Conservation (phyloP, 2,329 filamentous ascomycete species). For the Colletotrichum sp. region DNA sequence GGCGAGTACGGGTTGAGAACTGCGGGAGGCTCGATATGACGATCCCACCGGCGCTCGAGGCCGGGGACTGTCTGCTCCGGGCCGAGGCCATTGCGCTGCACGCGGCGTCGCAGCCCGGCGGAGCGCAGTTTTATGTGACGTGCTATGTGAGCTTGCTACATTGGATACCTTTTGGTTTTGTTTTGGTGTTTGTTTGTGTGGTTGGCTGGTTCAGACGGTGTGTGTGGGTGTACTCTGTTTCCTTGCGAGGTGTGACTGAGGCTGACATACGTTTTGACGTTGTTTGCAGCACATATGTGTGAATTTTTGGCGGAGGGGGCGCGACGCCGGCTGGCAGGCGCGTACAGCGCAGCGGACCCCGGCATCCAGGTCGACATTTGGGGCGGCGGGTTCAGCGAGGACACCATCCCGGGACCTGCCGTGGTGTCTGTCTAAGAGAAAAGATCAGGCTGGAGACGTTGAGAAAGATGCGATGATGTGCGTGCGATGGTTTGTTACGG, state of each 20-base stretch:
- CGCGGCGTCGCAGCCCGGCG: conserved; percentile 32
- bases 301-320: conserved; percentile 26
- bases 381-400: conserved; percentile 23
- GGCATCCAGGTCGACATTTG: conserved; percentile 53
- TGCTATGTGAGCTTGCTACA: conserved; percentile 24
- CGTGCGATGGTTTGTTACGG: not conserved
- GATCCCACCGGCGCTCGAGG: conserved; percentile 42
- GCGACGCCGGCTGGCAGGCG: conserved; percentile 24
- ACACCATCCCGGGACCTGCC: conserved; percentile 1
- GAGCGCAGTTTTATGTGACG: conserved; percentile 18
- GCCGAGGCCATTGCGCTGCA: conserved; percentile 51
- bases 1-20: conserved; percentile 48
- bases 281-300: conserved; percentile 17
- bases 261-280: not conserved
- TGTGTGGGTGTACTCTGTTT: not conserved
- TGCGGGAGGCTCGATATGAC: too few relatives aligned
- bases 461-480: not conserved
- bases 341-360: conserved; percentile 35
- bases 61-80: conserved; percentile 48
- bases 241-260: not conserved
- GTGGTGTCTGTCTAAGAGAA: not conserved
- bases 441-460: not conserved
- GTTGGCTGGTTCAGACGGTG: not conserved
- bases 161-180: not conserved
- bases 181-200: not conserved